phyloP scores from a whole-genome alignment of 2,329 filamentous ascomycete genomes.

The Diaporthe ampelina region DNA sequence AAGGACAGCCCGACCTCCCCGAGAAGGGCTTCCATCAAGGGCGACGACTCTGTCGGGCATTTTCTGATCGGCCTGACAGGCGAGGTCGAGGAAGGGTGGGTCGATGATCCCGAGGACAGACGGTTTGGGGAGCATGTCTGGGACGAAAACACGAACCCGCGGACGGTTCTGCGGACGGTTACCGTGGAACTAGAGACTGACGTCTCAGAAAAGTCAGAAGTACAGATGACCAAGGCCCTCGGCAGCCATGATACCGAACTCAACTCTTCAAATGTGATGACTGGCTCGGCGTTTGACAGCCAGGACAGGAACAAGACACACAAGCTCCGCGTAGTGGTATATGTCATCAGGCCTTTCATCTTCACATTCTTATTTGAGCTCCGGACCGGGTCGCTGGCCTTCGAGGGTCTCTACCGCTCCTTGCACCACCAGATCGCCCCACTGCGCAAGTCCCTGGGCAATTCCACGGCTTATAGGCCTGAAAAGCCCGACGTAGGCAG shows the following conservation, averaged over 20 bases:
- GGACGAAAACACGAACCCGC: conserved; percentile 59
- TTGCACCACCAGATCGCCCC: conserved; percentile 73
- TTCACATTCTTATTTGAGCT: conserved; percentile 81
- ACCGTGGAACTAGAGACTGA: conserved; percentile 73
- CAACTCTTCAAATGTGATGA: conserved; percentile 34
- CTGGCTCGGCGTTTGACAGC: conserved; percentile 53
- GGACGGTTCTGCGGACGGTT: conserved; percentile 75
- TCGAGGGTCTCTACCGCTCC: conserved; percentile 69
- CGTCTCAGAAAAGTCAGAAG: conserved; percentile 56
- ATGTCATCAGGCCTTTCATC: conserved; percentile 81
- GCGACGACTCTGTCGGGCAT: conserved; percentile 53
- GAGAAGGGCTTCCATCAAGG: conserved; percentile 29
- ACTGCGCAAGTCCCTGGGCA: conserved; percentile 68
- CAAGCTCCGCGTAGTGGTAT: conserved; percentile 78
- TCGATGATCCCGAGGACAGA: conserved; percentile 50
- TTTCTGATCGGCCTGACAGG: conserved; percentile 80
- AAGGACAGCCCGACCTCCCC: conserved; percentile 8
- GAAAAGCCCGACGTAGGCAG: conserved; percentile 59
- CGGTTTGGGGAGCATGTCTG: conserved; percentile 50
- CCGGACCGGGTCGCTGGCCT: conserved; percentile 70
- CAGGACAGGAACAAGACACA: conserved; percentile 68
- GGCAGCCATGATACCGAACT: conserved; percentile 54
- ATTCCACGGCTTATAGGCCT: conserved; percentile 70
- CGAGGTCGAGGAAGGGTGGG: conserved; percentile 65
- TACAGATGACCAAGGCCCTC: conserved; percentile 61